These are phyloP conservation scores for Chloropicon primus DNA, from an alignment of 139 green algal species.

Conservation along the genomic window DNA sequence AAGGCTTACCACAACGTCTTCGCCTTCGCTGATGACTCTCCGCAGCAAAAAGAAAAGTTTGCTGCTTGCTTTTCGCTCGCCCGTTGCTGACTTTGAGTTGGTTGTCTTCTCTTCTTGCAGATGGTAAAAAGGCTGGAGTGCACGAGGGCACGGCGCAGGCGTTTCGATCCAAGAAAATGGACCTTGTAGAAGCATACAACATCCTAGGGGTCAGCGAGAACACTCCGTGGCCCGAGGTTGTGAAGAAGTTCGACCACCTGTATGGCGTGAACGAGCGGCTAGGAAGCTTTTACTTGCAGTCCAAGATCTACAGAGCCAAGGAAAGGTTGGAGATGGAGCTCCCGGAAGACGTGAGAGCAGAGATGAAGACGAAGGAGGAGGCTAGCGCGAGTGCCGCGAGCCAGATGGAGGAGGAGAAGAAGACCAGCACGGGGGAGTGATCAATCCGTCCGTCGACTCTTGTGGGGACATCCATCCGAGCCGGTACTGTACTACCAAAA, in stretches of 20 bases:
- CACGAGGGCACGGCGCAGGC: background rate
- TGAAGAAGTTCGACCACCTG: constrained; percentile 56
- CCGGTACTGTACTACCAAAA: too few relatives aligned
- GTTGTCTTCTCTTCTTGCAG: too few relatives aligned
- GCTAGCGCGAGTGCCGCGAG: background rate
- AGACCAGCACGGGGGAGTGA: background rate
- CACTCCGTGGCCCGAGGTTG: background rate
- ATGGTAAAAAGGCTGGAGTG: background rate
- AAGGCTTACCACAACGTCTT: too few relatives aligned
- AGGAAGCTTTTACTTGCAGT: constrained; percentile 82
- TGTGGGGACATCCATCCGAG: too few relatives aligned
- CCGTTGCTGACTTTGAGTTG: too few relatives aligned
- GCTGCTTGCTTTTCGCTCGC: too few relatives aligned
- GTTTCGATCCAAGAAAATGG: background rate
- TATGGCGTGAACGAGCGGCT: constrained; percentile 70
- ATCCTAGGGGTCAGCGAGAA: background rate
- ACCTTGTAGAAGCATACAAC: background rate
- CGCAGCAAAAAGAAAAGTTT: too few relatives aligned
- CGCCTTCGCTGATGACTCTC: too few relatives aligned
- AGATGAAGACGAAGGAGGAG: background rate
- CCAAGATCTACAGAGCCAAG: constrained; percentile 59
- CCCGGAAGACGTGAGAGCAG: constrained; percentile 4
- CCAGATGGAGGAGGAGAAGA: background rate
- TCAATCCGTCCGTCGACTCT: too few relatives aligned
- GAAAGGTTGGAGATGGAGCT: constrained; percentile 16